phyloP scores from a whole-genome alignment of 192 early-diverging fungal genomes.

The Gigaspora rosea region DNA sequence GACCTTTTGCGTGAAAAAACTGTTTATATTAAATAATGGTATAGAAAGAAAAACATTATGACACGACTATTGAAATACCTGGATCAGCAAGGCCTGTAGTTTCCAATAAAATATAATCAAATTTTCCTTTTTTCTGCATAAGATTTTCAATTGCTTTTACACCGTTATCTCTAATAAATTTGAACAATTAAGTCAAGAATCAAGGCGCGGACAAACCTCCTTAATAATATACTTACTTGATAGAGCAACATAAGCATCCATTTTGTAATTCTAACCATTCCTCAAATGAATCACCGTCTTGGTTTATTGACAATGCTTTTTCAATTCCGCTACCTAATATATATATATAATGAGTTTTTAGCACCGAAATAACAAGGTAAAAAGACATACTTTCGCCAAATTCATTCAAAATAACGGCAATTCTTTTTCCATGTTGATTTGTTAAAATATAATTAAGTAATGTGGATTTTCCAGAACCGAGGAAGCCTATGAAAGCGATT shows the following conservation, averaged over 20 bases:
- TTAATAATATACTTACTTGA: constrained; percentile 67
- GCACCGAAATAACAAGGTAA: background rate
- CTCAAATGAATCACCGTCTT: constrained; percentile 82
- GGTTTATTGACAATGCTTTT: constrained; percentile 80
- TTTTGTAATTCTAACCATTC: constrained; percentile 98
- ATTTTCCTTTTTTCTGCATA: constrained; percentile 88
- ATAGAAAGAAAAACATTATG: no score
- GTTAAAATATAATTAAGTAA: constrained; percentile 83
- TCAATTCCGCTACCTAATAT: constrained; percentile 84
- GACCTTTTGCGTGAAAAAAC: constrained; percentile 44
- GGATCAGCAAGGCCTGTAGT: constrained; percentile 85
- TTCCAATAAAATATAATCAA: constrained; percentile 96
- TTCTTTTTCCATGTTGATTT: constrained; percentile 87
- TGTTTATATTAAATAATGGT: no score
- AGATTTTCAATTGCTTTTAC: constrained; percentile 92
- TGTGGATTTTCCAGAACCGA: constrained; percentile 92
- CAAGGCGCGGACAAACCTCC: background rate
- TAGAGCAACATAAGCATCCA: constrained; percentile 97
- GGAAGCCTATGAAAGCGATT: constrained; percentile 56
- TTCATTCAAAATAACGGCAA: constrained; percentile 98
- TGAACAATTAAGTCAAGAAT: background rate
- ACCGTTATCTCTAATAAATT: constrained; percentile 74
- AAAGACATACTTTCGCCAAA: constrained; percentile 78
- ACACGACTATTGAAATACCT: constrained; percentile 40
- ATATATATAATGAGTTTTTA: background rate